Evolutionary conservation across 805 yeast species (phyloP).

Genomic region (Soucietia sequanensis): DNA sequence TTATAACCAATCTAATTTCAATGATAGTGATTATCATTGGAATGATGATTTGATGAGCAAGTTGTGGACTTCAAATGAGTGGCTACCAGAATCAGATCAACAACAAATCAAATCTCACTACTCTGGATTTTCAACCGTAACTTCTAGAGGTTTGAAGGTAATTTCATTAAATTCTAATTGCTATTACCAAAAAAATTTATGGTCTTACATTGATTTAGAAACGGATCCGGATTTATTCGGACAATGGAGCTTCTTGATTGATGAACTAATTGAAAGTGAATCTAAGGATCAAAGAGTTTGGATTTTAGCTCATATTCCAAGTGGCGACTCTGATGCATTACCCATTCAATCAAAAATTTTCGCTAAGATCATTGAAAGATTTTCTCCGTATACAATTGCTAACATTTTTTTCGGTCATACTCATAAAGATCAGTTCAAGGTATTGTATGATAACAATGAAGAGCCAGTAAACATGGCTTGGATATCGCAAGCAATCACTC

Average conservation of each 20-base stretch:
- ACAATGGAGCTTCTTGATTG: conserved; percentile 56
- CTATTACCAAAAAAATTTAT: conserved; percentile 60
- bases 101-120: conserved; percentile 45
- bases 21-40: conserved; percentile 29
- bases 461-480: conserved; percentile 57
- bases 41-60: conserved; percentile 37
- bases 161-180: conserved; percentile 66
- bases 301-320: conserved; percentile 70
- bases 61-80: conserved; percentile 35
- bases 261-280: conserved; percentile 64
- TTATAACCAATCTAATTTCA: background rate
- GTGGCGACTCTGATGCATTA: conserved; percentile 51
- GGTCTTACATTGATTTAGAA: conserved; percentile 52
- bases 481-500: conserved; percentile 67
- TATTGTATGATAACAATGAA: conserved; percentile 48
- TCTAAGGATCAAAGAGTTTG: conserved; percentile 61
- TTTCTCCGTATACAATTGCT: conserved; percentile 67
- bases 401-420: conserved; percentile 72
- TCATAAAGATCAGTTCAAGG: conserved; percentile 64
- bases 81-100: conserved; percentile 28
- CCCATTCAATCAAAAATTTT: conserved; percentile 61
- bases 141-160: conserved; percentile 56
- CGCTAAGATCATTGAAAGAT: conserved; percentile 59
- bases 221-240: conserved; percentile 62
- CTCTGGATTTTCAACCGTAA: conserved; percentile 58